These are phyloP conservation scores for Tetrastigma voinierianum DNA, from an alignment of 164 flowering plant genomes.

Conservation along the genomic window DNA sequence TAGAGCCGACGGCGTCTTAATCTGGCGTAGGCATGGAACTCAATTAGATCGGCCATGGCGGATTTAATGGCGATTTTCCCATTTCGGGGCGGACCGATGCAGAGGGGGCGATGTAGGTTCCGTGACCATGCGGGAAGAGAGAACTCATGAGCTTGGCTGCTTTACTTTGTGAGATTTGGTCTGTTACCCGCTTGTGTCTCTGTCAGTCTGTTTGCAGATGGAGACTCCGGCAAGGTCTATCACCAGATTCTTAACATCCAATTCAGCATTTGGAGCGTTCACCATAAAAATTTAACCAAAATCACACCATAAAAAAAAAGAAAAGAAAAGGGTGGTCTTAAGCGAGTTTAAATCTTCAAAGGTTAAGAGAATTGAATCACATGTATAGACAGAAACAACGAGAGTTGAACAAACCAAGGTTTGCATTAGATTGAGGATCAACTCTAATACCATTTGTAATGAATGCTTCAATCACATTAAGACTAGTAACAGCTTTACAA, in stretches of 20 bases:
- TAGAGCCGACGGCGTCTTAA: slow-evolving; percentile 53
- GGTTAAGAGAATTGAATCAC: too few relatives aligned
- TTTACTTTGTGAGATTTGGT: slow-evolving; percentile 86
- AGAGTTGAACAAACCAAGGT: too few relatives aligned
- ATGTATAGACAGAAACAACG: too few relatives aligned
- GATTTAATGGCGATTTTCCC: slow-evolving; percentile 69
- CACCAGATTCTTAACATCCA: slow-evolving; percentile 1
- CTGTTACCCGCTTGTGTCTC: slow-evolving; percentile 94
- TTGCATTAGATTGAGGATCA: too few relatives aligned
- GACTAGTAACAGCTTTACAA: too few relatives aligned
- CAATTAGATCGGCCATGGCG: slow-evolving; percentile 94
- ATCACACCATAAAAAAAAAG: too few relatives aligned
- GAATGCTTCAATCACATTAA: too few relatives aligned
- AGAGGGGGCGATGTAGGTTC: slow-evolving; percentile 75
- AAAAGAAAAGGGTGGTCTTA: too few relatives aligned
- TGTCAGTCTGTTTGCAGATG: slow-evolving; percentile 92
- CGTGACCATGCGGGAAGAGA: slow-evolving; percentile 73
- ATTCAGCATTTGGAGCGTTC: neutral
- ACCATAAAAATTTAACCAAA: too few relatives aligned
- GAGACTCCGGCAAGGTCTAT: slow-evolving; percentile 28
- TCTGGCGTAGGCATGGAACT: too few relatives aligned
- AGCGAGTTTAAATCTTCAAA: too few relatives aligned
- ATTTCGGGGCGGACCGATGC: slow-evolving; percentile 79
- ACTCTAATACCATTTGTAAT: too few relatives aligned
- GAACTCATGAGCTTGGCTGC: slow-evolving; percentile 92